Base-by-base conservation (phyloP, 2,329 filamentous ascomycete genomes). In the Fusarium gaditjirri region DNA sequence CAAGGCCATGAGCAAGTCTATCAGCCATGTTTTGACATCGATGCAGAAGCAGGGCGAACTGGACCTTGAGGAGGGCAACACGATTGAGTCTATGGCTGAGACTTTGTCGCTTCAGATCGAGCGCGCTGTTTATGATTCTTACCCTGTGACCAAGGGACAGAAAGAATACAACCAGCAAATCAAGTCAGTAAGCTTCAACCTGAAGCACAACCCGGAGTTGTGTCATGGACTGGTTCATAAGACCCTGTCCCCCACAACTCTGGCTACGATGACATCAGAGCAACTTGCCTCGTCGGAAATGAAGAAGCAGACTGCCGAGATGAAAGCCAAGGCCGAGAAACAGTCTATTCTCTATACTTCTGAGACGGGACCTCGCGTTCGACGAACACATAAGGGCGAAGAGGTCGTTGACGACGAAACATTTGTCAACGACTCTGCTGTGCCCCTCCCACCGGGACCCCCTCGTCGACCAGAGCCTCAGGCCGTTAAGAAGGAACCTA, bases 341-440 rank as follows among this genome's bases (percentile, higher is more conserved):
- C 93, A 95, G 80, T 93, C 95, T 49, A 95, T 96, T 50, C 88
- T 97, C 38, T 91, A 95, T 66, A 89, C 94, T 19, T 89, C 93
- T 25, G 90, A 93, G 23, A 80, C 81, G 2, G 87, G 89, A 53
- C 94, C 95, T 8, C 90, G 94, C 6, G 91, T 98, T 62, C 89
- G 94, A 76, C 91, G 93, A 74, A 98, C 95, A 5, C 95, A 98
- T 84, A 98, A 98, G 81, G 96, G 96, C 17, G 95, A 98, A 65
- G 96, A 98, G 79, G 82, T 97, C 21, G 88, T 98, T 21, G 94
- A 95, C 69, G 90, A 92, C 49, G 94, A 97, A 38, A 86, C 83
- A n/a, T 80, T 82, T 41, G 67, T 81, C n/a, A 78, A 76, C 17
- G 80, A 77, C 39, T 81, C 83, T 29, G 77, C 78, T n/a, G 75